These are phyloP conservation scores for Ascocoryne sarcoides DNA, from an alignment of 2,329 filamentous ascomycete species.

Conservation along the genomic window DNA sequence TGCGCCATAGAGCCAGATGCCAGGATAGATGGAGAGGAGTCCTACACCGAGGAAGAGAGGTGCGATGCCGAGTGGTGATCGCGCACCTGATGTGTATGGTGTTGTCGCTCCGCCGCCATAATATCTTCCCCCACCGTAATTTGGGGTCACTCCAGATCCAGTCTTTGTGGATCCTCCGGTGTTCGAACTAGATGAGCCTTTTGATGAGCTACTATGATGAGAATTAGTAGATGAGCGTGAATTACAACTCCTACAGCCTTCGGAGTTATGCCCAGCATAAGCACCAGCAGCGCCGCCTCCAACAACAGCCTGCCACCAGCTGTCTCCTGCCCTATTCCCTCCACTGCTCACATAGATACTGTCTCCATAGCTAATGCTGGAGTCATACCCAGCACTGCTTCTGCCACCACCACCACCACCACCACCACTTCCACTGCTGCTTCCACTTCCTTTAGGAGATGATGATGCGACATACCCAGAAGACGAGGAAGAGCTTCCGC, in stretches of 20 bases:
- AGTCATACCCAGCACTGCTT: background rate
- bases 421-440: background rate
- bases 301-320: too few relatives aligned
- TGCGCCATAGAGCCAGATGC: constrained; percentile 54
- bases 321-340: too few relatives aligned
- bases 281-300: too few relatives aligned
- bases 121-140: constrained; percentile 53
- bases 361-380: too few relatives aligned
- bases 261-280: background rate
- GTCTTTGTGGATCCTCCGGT: constrained; percentile 43
- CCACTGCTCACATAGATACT: too few relatives aligned
- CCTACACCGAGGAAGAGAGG: constrained; percentile 43
- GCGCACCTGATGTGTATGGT: constrained; percentile 51
- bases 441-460: constrained; percentile 5
- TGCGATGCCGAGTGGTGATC: constrained; percentile 42
- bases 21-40: constrained; percentile 37
- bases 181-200: constrained; percentile 24
- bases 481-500: constrained; percentile 10
- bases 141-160: constrained; percentile 48
- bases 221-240: background rate
- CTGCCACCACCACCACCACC: background rate
- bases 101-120: constrained; percentile 56
- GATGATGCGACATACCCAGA: constrained; percentile 22
- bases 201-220: constrained; percentile 3
- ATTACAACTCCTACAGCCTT: background rate